Conservation (phyloP, 169 alveolate species). For the Plasmodium relictum region DNA sequence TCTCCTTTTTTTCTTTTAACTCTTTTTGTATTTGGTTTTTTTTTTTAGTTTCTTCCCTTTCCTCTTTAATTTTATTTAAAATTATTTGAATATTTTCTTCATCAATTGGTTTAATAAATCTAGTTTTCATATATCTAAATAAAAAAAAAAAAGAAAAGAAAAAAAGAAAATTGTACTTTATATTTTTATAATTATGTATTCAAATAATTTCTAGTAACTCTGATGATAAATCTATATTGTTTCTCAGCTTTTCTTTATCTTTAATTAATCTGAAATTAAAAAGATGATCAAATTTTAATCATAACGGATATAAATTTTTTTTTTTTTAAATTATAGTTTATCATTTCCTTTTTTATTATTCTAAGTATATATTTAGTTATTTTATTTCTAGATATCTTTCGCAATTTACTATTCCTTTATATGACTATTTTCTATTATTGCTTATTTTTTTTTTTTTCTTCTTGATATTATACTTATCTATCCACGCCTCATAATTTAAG, state of each 20-base stretch:
- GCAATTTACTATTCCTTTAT: too few species aligned
- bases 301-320: not conserved
- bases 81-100: slow-evolving; percentile 18
- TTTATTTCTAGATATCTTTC: too few species aligned
- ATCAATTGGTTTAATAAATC: slow-evolving; percentile 47
- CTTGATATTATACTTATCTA: slow-evolving; percentile 49
- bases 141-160: not conserved
- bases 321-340: slow-evolving; percentile 7
- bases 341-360: not conserved
- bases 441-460: not conserved
- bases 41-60: slow-evolving; percentile 29
- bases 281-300: not conserved
- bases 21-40: slow-evolving; percentile 18
- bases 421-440: not conserved
- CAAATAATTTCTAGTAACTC: slow-evolving; percentile 37
- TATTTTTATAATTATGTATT: not conserved
- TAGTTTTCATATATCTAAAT: slow-evolving; percentile 55
- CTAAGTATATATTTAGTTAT: not conserved
- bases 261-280: slow-evolving; percentile 45
- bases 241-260: slow-evolving; percentile 64
- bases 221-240: slow-evolving; percentile 58
- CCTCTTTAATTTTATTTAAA: slow-evolving; percentile 62
- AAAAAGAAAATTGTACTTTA: not conserved
- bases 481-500: slow-evolving; percentile 72
- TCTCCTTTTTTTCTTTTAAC: slow-evolving; percentile 28